Percentiles rank a stretch among this genome's conserved stretches.
These are phyloP conservation scores for Schizonepeta tenuifolia DNA, from an alignment of 257 asterid genomes.

Conservation along the genomic window DNA sequence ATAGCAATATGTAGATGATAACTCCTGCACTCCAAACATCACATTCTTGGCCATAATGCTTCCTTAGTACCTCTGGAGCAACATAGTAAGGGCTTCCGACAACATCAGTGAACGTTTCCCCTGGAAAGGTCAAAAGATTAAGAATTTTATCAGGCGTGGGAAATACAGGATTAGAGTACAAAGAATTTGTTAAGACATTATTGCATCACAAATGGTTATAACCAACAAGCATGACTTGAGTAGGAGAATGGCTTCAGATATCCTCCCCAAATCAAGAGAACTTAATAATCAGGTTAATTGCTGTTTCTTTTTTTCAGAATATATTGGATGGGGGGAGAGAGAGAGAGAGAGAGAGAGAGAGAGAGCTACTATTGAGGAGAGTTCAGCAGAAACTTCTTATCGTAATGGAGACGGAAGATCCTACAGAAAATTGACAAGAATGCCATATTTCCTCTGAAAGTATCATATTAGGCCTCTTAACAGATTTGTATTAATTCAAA, in stretches of 20 bases:
- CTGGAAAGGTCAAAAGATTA: constrained; percentile 37
- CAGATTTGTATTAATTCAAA: background rate
- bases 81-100: constrained; percentile 82
- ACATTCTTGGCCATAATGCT: constrained; percentile 65
- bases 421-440: background rate
- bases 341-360: background rate
- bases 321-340: too few species aligned
- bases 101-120: constrained; percentile 58
- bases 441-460: background rate
- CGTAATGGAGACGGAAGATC: background rate
- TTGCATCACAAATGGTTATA: background rate
- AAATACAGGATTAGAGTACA: background rate
- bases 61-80: constrained; percentile 75
- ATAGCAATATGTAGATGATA: constrained; percentile 61
- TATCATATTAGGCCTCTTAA: background rate
- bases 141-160: background rate
- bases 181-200: background rate
- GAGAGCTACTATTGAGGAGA: background rate
- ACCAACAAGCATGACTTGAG: background rate
- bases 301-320: background rate
- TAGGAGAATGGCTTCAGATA: background rate
- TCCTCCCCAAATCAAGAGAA: background rate
- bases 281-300: background rate
- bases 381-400: background rate
- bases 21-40: constrained; percentile 89